Evolutionary conservation across 768 basidiomycete species (phyloP).

Genomic region (Russula lepida): DNA sequence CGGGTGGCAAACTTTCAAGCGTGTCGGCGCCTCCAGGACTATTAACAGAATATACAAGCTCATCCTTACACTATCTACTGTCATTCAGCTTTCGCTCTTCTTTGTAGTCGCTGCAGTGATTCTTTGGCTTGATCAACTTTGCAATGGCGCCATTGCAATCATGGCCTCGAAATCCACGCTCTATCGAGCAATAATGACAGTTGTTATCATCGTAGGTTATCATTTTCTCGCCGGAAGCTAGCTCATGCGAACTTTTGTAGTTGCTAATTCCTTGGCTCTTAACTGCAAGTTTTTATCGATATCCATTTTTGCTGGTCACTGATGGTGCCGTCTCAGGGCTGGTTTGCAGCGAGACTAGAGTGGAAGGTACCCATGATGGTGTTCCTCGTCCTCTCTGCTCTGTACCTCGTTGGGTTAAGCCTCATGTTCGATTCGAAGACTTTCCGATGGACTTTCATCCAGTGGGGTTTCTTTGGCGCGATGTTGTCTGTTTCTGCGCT

Average conservation of each 20-base stretch:
- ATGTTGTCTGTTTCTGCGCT: constrained; percentile 51
- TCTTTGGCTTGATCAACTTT: constrained; percentile 72
- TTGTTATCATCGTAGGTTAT: constrained; percentile 50
- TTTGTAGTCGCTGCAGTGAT: constrained; percentile 64
- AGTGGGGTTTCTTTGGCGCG: constrained; percentile 67
- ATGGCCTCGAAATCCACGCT: constrained; percentile 36
- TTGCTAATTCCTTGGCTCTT: constrained; percentile 64
- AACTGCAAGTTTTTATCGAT: constrained; percentile 31
- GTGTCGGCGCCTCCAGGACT: constrained; percentile 63
- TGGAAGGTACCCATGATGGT: constrained; percentile 46
- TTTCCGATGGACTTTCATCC: constrained; percentile 68
- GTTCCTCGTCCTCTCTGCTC: constrained; percentile 52
- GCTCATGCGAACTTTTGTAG: constrained; percentile 29
- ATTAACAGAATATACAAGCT: constrained; percentile 72
- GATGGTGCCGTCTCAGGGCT: constrained; percentile 41
- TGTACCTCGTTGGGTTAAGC: constrained; percentile 62
- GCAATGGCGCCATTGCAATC: constrained; percentile 54
- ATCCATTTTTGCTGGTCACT: background rate
- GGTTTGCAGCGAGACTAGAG: constrained; percentile 69
- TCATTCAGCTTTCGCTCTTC: constrained; percentile 69
- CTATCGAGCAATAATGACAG: constrained; percentile 49
- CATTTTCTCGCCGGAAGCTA: background rate
- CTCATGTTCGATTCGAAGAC: constrained; percentile 63
- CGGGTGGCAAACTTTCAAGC: constrained; percentile 86
- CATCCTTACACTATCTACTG: constrained; percentile 60